These are phyloP conservation scores for Cyclostephanos tholiformis DNA, from an alignment of 108 stramenopile genomes.

Conservation along the genomic window DNA sequence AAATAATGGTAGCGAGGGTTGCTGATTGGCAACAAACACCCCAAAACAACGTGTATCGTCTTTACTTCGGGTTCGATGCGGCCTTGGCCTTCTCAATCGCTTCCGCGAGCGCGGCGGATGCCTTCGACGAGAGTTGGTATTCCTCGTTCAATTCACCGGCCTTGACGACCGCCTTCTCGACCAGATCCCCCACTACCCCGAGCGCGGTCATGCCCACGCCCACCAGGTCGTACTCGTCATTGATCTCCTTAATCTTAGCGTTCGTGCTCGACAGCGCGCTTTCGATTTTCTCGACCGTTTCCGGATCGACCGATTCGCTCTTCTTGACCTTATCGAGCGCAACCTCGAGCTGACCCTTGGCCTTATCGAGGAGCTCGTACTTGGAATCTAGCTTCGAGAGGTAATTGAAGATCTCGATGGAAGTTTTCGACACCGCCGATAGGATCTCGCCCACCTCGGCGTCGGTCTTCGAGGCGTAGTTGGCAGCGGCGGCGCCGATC, in stretches of 20 bases:
- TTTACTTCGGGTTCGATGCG: conserved; percentile 1
- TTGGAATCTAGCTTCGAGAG: conserved; percentile 80
- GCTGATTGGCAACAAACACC: too few species aligned
- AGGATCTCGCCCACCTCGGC: conserved; percentile 74
- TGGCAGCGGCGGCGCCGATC: conserved; percentile 51
- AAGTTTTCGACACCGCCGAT: conserved; percentile 78
- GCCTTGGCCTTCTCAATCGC: conserved; percentile 84
- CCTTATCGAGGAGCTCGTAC: conserved; percentile 82
- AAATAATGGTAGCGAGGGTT: too few species aligned
- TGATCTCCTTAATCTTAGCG: conserved; percentile 80
- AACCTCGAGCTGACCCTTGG: conserved; percentile 62
- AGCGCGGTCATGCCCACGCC: conserved; percentile 82
- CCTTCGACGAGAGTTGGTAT: conserved; percentile 84
- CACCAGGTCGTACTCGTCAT: conserved; percentile 91
- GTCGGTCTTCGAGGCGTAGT: conserved; percentile 85
- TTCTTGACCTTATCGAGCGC: conserved; percentile 77
- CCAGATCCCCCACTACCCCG: conserved; percentile 85
- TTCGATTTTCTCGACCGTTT: conserved; percentile 81
- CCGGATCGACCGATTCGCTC: conserved; percentile 65
- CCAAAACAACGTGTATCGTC: too few species aligned
- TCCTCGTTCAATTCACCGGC: conserved; percentile 85
- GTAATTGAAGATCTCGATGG: conserved; percentile 91
- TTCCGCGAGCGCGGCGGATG: conserved; percentile 59
- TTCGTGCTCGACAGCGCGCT: conserved; percentile 74
- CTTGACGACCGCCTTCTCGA: conserved; percentile 86